Percentiles rank a stretch among this genome's conserved stretches.
Conservation (phyloP, 1,284 basidiomycete genomes). For the Leccinum ponderosum region DNA sequence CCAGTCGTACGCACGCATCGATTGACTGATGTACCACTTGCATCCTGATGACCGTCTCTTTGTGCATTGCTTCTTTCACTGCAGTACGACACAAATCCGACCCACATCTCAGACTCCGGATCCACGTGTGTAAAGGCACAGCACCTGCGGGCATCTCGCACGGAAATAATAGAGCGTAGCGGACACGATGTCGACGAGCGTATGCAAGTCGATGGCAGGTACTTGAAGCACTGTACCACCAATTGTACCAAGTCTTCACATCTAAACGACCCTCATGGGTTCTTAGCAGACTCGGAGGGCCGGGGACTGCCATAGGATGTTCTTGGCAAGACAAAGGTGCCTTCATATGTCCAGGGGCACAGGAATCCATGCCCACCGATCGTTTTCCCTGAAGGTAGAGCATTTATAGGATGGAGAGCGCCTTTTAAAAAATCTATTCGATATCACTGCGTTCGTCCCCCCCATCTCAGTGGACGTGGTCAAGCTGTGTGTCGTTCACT, state of each 20-base stretch:
- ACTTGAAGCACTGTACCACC: neutral
- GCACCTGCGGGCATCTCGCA: slow-evolving; percentile 23
- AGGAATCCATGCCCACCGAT: too few relatives aligned
- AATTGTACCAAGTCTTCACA: slow-evolving; percentile 18
- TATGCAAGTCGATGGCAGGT: slow-evolving; percentile 17
- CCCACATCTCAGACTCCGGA: slow-evolving; percentile 24
- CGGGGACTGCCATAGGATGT: slow-evolving; percentile 16
- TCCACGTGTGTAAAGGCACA: slow-evolving; percentile 26
- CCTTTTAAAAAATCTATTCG: too few relatives aligned
- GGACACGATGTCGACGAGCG: slow-evolving; percentile 28
- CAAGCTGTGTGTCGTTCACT: too few relatives aligned
- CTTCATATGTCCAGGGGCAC: slow-evolving; percentile 13
- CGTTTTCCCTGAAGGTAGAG: too few relatives aligned
- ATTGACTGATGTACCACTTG: slow-evolving; percentile 16
- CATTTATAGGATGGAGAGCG: too few relatives aligned
- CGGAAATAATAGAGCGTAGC: slow-evolving; percentile 29
- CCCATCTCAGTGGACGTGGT: too few relatives aligned
- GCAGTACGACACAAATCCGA: slow-evolving; percentile 21
- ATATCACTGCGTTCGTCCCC: too few relatives aligned
- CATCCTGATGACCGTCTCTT: slow-evolving; percentile 27
- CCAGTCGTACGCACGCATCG: slow-evolving; percentile 25
- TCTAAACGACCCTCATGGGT: slow-evolving; percentile 14
- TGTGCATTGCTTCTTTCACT: slow-evolving; percentile 24
- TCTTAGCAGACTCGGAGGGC: slow-evolving; percentile 11
- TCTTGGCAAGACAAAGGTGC: slow-evolving; percentile 11